Conservation (phyloP, 352 stramenopile genomes). For the Thalassiosira exigua region DNA sequence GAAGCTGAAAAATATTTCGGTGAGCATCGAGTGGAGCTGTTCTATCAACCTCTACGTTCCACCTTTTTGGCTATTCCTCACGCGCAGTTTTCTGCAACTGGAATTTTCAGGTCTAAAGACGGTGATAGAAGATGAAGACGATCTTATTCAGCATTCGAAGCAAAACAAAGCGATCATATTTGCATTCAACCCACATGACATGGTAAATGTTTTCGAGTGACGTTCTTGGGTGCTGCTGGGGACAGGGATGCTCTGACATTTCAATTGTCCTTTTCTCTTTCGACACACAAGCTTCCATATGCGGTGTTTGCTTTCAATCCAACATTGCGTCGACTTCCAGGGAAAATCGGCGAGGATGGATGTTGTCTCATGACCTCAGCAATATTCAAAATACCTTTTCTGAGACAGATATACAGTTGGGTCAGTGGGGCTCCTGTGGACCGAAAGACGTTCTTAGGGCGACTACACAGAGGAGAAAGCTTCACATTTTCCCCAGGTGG, state of each 20-base stretch:
- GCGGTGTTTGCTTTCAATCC: constrained; percentile 57
- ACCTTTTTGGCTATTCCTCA: constrained; percentile 3
- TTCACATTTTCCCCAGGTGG: constrained; percentile 65
- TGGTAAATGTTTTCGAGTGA: constrained; percentile 20
- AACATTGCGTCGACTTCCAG: constrained; percentile 41
- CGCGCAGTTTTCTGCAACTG: constrained; percentile 6
- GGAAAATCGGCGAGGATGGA: constrained; percentile 39
- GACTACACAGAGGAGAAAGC: constrained; percentile 47
- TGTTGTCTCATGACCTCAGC: constrained; percentile 53
- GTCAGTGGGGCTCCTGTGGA: constrained; percentile 42
- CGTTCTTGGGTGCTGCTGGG: too few species aligned
- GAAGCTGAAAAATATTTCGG: constrained; percentile 67
- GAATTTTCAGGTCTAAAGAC: constrained; percentile 52
- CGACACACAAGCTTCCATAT: constrained; percentile 40
- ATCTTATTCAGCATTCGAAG: constrained; percentile 35
- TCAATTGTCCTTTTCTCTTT: neutral
- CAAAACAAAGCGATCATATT: constrained; percentile 62
- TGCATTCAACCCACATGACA: constrained; percentile 69
- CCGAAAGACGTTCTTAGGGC: constrained; percentile 58
- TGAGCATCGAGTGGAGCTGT: constrained; percentile 30
- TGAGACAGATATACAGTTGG: constrained; percentile 69
- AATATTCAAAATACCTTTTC: constrained; percentile 63
- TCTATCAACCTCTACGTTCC: too few species aligned
- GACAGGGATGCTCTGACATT: too few species aligned
- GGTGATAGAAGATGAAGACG: constrained; percentile 62